Conservation (phyloP, 768 basidiomycete species). For the Tulasnella calospora region DNA sequence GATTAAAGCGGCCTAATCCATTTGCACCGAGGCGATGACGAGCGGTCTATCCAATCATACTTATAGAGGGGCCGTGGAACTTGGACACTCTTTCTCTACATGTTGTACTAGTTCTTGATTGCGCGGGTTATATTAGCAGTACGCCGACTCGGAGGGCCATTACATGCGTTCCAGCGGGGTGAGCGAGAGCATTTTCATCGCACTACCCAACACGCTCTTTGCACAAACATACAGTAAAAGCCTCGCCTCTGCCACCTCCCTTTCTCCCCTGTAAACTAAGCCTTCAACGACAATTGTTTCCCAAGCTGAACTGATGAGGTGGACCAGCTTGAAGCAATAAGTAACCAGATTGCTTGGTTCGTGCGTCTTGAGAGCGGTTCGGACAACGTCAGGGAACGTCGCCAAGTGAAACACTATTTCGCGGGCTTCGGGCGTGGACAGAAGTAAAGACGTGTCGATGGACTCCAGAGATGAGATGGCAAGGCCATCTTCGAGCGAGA, state of each 20-base stretch:
- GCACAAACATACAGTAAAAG: conserved; percentile 43
- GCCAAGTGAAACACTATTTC: conserved; percentile 42
- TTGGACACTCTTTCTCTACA: no score
- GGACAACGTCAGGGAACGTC: conserved; percentile 41
- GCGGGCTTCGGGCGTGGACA: conserved; percentile 40
- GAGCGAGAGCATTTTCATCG: conserved; percentile 42
- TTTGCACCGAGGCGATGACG: background rate
- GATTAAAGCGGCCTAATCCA: conserved; percentile 1
- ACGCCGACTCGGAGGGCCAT: background rate
- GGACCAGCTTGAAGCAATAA: conserved; percentile 40
- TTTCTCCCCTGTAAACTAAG: conserved; percentile 25
- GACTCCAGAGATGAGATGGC: conserved; percentile 30
- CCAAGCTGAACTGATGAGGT: conserved; percentile 40
- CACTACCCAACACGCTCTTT: conserved; percentile 41
- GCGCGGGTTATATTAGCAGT: background rate
- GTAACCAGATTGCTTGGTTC: conserved; percentile 42
- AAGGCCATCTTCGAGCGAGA: conserved; percentile 31
- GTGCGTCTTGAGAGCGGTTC: conserved; percentile 36
- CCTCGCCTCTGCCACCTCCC: conserved; percentile 38
- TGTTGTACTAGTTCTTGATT: no score
- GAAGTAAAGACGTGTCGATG: conserved; percentile 37
- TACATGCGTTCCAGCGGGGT: conserved; percentile 46
- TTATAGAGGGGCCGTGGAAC: no score
- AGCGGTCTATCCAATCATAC: background rate
- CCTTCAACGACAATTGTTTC: conserved; percentile 41